These are phyloP conservation scores for Carex arenaria DNA, from an alignment of 202 grass and related monocot species.

Conservation along the genomic window DNA sequence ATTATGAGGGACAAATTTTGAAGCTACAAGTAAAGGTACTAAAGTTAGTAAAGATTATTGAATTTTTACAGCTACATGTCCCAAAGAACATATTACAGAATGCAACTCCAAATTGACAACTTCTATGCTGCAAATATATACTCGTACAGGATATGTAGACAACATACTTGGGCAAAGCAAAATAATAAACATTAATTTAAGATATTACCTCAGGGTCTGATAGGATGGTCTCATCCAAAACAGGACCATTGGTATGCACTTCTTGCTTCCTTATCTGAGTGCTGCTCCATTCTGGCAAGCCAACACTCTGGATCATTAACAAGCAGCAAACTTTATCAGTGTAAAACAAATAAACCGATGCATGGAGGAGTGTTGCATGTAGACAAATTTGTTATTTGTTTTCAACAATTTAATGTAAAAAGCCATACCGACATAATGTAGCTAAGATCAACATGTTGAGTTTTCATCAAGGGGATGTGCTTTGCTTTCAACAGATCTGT, in stretches of 20 bases:
- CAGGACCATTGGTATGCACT: constrained; percentile 86
- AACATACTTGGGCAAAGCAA: neutral
- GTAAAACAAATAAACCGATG: neutral
- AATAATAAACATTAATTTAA: neutral
- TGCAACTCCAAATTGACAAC: neutral
- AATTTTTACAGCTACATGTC: neutral
- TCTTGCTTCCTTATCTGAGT: constrained; percentile 93
- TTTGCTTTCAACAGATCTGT: constrained; percentile 82
- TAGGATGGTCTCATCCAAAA: constrained; percentile 89
- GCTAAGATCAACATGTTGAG: constrained; percentile 80
- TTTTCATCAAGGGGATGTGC: constrained; percentile 90
- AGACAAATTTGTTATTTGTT: constrained; percentile 25
- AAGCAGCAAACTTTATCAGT: neutral
- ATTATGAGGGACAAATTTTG: neutral
- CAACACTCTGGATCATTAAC: constrained; percentile 59
- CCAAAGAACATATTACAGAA: neutral
- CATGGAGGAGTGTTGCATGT: constrained; percentile 25
- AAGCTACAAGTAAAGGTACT: neutral
- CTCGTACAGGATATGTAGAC: neutral
- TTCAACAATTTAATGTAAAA: constrained; percentile 26
- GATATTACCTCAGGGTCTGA: constrained; percentile 76
- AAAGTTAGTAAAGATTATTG: neutral
- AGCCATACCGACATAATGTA: constrained; percentile 70
- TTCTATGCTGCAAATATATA: neutral
- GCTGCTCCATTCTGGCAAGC: constrained; percentile 76